Base-by-base conservation (phyloP, 176 grass and related monocot species). In the Aechmea fasciata region DNA sequence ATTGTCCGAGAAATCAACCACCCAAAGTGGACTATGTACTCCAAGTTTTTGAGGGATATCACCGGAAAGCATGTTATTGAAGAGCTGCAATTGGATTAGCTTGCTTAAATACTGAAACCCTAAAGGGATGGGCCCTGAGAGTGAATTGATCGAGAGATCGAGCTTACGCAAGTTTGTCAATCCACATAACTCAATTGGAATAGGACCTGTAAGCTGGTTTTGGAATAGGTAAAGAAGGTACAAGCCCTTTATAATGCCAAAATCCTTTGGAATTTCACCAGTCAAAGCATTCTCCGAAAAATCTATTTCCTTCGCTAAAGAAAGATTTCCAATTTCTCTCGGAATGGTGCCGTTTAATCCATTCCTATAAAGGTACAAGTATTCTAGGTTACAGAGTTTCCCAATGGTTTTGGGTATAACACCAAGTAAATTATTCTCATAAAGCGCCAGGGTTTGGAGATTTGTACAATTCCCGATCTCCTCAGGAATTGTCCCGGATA, bases 1-100 rank as follows among this genome's bases (percentile, higher is more conserved):
- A 64, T 99, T 99, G 26, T 88, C 83, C 50, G 95, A 99, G 68
- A 99, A 93, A 82, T 99, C 95, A 69, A 94, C 84, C 74, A 94
- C 95, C 95, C 95, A 99, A 19, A 99, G 87, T 48, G 67, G 79
- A 59, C 84, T 90, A 73, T 88, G 91, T 41, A 91, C 71, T 64
- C 95, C 95, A 83, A 99, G 74, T 73, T 71, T 88, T 70, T 79
- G 69, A 80, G 95, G 95, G 80, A 99, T 99, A 26, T 61, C 73
- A 12, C 95, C 95, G 49, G 84, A 84, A 50, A 99, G 82, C 80
- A 70, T 73, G 78, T 99, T 99, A 49, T 82, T 71, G 69, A 94
- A 99, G n/a, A 99, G 84, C 68, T 94, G 95, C 64, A 99, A 51
- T 52, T 99, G 95, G 63, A 76, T 88, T 41, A 99, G 66, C 48